Base-by-base conservation (phyloP, 768 basidiomycete species). In the Auricularia cornea region DNA sequence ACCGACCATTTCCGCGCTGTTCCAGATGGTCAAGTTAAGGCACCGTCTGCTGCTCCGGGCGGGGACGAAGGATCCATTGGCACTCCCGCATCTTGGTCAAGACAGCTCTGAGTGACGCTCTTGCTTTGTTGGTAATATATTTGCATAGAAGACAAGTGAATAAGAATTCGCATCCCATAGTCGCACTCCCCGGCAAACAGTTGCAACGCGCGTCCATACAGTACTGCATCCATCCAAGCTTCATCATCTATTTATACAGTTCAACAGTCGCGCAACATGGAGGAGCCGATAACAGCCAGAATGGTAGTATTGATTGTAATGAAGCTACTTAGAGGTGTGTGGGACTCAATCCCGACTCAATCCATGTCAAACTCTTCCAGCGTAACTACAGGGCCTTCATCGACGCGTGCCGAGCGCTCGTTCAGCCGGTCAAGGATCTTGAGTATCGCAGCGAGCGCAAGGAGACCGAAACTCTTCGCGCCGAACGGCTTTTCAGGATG, bases 1-100 rank as follows among this genome's bases (percentile, higher is more conserved):
- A 70, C 84, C 85, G 4, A 78, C 81, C 29, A 89, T 79, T 62
- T 71, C 78, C 2, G 75, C 78, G n/a, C 76, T 92, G 57, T 70
- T 80, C 40, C 76, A 84, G 60, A 76, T 91, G 66, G 75, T 90
- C 65, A 81, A 82, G 68, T 76, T 88, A 6, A 57, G 30, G 28
- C 54, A 57, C 54, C 16, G 28, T 31, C 54, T 57, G 6, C 28
- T 57, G 6, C 54, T 28, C 12, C 54, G 54, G 30, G 26, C 5
- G 28, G 29, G 20, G 54, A n/a, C 54, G 11, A 16, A 57, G 28
- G 30, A 57, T 16, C 54, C 54, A 28, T 57, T 26, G 54, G 54
- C 54, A 29, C 20, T 23, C 44, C 44, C 44, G 44, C 23, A 48
- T 48, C 44, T 48, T 48, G 44, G 44, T 48, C 44, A 48, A 23